phyloP scores from a whole-genome alignment of 129 eudicot species.

The Flaveria bidentis region DNA sequence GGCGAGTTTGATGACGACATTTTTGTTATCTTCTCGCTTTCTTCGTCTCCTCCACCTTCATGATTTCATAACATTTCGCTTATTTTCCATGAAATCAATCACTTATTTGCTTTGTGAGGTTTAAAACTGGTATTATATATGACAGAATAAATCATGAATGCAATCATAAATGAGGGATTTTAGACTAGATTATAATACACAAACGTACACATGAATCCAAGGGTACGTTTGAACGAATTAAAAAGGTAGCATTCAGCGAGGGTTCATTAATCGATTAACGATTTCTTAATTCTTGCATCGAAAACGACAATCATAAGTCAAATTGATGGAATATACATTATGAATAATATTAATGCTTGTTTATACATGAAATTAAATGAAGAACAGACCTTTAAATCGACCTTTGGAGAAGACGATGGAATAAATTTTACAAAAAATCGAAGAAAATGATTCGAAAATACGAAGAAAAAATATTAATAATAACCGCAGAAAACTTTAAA shows the following conservation, averaged over 20 bases:
- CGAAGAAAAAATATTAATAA: neutral
- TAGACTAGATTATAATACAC: neutral
- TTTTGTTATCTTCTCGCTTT: neutral
- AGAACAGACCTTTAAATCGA: neutral
- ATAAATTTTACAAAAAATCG: no score
- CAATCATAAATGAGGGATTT: neutral
- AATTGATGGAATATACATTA: conserved; percentile 8
- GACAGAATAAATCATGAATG: neutral
- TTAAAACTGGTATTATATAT: neutral
- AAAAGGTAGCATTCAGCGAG: conserved; percentile 35
- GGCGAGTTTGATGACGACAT: conserved; percentile 70
- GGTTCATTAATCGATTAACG: conserved; percentile 39
- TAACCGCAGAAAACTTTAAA: no score
- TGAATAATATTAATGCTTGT: neutral
- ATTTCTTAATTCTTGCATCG: conserved; percentile 22
- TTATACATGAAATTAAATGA: neutral
- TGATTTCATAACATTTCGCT: neutral
- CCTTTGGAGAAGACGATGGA: neutral
- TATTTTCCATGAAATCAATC: neutral
- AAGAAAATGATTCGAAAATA: no score
- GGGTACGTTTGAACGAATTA: conserved; percentile 28
- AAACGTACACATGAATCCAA: conserved; percentile 15
- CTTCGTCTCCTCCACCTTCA: conserved; percentile 1
- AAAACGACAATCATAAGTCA: conserved; percentile 32
- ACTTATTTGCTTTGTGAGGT: no score